Base-by-base conservation (phyloP, 2,329 filamentous ascomycete genomes). In the Aspergillus luchuensis region DNA sequence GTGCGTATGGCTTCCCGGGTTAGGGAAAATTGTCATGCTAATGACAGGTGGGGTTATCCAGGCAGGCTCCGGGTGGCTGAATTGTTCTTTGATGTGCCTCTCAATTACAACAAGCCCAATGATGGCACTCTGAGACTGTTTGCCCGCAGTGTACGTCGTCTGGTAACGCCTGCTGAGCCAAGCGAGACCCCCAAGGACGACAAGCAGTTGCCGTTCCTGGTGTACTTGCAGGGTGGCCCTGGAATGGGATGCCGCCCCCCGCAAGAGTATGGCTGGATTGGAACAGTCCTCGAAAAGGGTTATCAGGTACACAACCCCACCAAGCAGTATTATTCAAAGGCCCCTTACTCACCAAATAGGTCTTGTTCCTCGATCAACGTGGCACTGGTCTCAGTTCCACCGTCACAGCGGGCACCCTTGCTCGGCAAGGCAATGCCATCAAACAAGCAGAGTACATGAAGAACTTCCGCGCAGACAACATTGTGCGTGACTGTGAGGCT, bases 401-500 rank as follows among this genome's bases (percentile, higher is more conserved):
- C 1, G 85, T 97, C 45, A 90, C 90, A 1, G 87, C 90, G 8
- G 85, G 84, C 8, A 92, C 89, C 6, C 82, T 97, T 4, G 83
- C 85, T 36, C 79, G 85, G 11, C 83, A 87, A 41, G 90, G 89
- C 5, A 84, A 85, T 60, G 79, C 85, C 1, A 76, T 84, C 49
- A 85, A 86, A 59, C 92, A 97, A 76, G 90, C 89, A 6, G 84
- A 88, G 56, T 96, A 97, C 69, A 83, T 98, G 64, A 90, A 90
- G 73, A 82, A 88, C 41, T 97, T 97, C 80, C 87, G 94, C 45
- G 92, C 94, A 36, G 93, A 97, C 76, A 95, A 85, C 71, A 96
- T 96, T 55, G 92, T 98, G 43, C 87, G 86, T 50, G 94, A 98
- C 71, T 91, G 90, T 65, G 94, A 98, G 74, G 92, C 93, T 4